A percentile compares a stretch with the other conserved stretches of the same genome.
phyloP scores from a whole-genome alignment of 2,329 filamentous ascomycete genomes.

The Talaromyces sp. region DNA sequence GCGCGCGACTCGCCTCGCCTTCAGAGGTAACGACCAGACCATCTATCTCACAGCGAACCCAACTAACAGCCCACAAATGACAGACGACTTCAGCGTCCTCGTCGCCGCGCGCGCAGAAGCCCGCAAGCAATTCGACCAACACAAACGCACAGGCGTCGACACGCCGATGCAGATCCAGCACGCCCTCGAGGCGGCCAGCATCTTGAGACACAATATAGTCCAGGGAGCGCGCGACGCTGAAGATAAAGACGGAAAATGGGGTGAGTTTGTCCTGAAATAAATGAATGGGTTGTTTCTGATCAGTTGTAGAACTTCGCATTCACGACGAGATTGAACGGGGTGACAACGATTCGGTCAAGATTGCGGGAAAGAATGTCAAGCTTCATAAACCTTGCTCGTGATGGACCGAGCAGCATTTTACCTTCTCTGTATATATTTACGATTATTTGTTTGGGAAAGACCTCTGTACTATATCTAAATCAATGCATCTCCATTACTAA shows the following conservation, averaged over 20 bases:
- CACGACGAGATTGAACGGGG: constrained; percentile 87
- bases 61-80: background rate
- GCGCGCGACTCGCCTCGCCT: constrained; percentile 75
- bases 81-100: constrained; percentile 67
- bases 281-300: constrained; percentile 8
- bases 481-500: background rate
- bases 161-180: constrained; percentile 63
- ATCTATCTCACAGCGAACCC: background rate
- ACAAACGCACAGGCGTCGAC: constrained; percentile 55
- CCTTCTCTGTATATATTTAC: constrained; percentile 19
- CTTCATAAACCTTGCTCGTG: constrained; percentile 38
- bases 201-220: constrained; percentile 79
- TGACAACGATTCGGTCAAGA: constrained; percentile 86
- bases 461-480: background rate
- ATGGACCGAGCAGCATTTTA: background rate
- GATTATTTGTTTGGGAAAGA: background rate
- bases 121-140: constrained; percentile 65
- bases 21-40: constrained; percentile 58
- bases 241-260: constrained; percentile 30
- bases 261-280: constrained; percentile 15
- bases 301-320: constrained; percentile 66
- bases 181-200: constrained; percentile 73
- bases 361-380: constrained; percentile 38
- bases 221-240: constrained; percentile 57
- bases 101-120: constrained; percentile 66